These are phyloP conservation scores for Vitis rotundifolia DNA, from an alignment of 164 flowering plant genomes.

Conservation along the genomic window DNA sequence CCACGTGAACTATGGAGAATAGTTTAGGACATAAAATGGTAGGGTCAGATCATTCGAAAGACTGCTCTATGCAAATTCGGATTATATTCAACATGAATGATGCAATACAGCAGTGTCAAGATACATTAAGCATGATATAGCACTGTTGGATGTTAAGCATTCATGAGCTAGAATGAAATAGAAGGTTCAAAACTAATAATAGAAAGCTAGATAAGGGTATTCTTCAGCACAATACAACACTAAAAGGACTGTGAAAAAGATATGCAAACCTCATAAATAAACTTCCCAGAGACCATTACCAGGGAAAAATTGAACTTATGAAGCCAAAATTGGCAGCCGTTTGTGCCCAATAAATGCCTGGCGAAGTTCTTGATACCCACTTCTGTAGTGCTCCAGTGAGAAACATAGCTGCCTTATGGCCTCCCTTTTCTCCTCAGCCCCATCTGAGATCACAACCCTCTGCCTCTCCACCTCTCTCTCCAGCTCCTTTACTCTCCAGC, in stretches of 20 bases:
- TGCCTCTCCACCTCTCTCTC: conserved; percentile 35
- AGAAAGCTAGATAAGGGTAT: no score
- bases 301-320: conserved; percentile 8
- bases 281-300: not conserved
- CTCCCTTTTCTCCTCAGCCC: conserved; percentile 54
- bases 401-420: conserved; percentile 61
- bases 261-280: not conserved
- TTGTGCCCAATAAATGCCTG: conserved; percentile 33
- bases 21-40: no score
- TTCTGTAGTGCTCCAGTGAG: conserved; percentile 53
- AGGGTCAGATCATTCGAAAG: no score
- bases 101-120: no score
- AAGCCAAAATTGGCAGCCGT: conserved; percentile 28
- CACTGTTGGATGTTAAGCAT: no score
- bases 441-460: conserved; percentile 31
- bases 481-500: conserved; percentile 16
- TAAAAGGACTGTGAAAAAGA: not conserved
- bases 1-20: no score
- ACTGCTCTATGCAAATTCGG: no score
- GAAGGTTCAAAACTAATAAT: no score
- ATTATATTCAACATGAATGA: no score
- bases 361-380: conserved; percentile 41
- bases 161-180: no score
- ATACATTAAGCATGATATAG: no score
- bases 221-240: not conserved